Evolutionary conservation across 306 rosid genomes (phyloP), one percentile per base, ranked within the genome.

Genomic region (Dalbergia oliveri): DNA sequence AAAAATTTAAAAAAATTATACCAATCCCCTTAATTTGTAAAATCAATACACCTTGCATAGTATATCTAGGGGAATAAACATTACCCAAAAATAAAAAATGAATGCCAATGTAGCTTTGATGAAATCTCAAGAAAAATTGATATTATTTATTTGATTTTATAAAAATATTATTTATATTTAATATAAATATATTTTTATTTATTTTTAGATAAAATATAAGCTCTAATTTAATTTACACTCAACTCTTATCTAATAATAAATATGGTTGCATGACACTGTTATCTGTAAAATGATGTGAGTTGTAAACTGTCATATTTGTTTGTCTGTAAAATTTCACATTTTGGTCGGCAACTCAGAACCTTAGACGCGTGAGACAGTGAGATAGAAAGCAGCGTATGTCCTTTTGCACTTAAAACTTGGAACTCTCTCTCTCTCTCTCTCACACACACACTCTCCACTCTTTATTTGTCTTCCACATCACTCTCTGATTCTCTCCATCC

Each of bases 271-370:
- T 21, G 1, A 0, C 23, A 21, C 23, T 21, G 1, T 21, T 21
- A 21, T 21, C 23, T 21, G 23, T 21, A 21, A 21, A 21, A 21
- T 21, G 23, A 21, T 21, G 23, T 21, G 31, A 34, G 44, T 59
- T 66, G 83, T 79, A 71, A 72, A 54, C 66, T 57, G 80, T 75
- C 45, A 75, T 64, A 66, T 34, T 57, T 31, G 76, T 58, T 78
- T 83, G 83, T 83, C 70, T 70, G 77, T 79, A 31, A 43, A 79
- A 49, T 87, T 85, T 70, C 78, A 66, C 85, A 80, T 82, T 85
- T 44, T 76, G 89, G 90, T 89, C 91, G 93, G 95, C 91, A 88
- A 79, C 64, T 72, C 14, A 67, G 81, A 73, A 34, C 81, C 83
- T 14, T 68, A 58, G 84, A 69, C 83, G 83, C 84, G 82, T 77